Base-by-base conservation (phyloP, 1,284 basidiomycete species). In the Laetiporus sulphureus region DNA sequence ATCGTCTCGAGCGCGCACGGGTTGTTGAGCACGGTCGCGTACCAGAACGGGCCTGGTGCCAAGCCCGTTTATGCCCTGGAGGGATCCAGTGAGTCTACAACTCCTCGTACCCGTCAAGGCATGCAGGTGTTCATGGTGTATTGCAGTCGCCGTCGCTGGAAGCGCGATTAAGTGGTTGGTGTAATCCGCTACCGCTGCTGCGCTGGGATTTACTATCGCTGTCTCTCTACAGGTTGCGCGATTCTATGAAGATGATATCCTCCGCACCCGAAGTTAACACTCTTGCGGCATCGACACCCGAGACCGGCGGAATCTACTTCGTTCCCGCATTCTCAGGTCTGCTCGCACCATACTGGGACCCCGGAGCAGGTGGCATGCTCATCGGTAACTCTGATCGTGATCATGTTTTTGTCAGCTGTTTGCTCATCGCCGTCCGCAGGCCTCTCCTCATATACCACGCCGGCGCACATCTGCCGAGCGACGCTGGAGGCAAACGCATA, bases 281-380 rank as follows among this genome's bases (percentile, higher is more conserved):
- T 13, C 75, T 98, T 30, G 94, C 92, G 1, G 79, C 74, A 4
- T 74, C 82, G 33, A 91, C 87, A 32, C 66, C 79, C 13, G 79
- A 86, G 56, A 86, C 91, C 0, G 94, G 89, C 33, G 95, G 95
- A n/a, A 75, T 97, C 27, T 97, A 92, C 70, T 99, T 99, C 58
- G 95, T 99, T 30, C 95, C 95, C 1, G 94, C 91, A 7, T 96
- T 98, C 70, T 87, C 85, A 41, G 94, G 93, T 47, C 72, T 97
- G 25, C 77, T 95, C 32, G 91, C 91, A 13, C 91, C 91, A 3
- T 91, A 92, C 63, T 95, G 92, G 92, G 92, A 95, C 60, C 79
- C 90, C 34, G 77, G 78, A 16, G 91, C 91, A 13, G 83, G 81
- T 10, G 91, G 90, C 1, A 66, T 88, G 22, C 72, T 96, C 38